Percentiles rank a stretch among this genome's conserved stretches.
phyloP scores from a whole-genome alignment of 768 basidiomycete species.

The Tulasnella sp. region DNA sequence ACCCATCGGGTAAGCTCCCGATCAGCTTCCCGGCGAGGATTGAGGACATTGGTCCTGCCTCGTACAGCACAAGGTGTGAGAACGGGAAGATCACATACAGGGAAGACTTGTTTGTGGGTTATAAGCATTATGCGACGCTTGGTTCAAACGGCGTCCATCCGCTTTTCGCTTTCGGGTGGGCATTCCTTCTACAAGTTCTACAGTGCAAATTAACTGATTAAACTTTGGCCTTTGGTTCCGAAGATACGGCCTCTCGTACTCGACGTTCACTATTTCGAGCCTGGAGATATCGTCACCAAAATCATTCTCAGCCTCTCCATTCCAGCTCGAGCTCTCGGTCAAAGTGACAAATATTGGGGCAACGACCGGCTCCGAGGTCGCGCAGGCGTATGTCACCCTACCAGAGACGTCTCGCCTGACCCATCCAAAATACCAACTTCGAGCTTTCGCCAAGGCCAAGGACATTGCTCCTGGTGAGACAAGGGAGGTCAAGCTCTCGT shows the following conservation, averaged over 20 bases:
- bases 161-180: conserved; percentile 65
- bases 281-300: conserved; percentile 38
- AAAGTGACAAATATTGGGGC: conserved; percentile 48
- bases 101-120: conserved; percentile 65
- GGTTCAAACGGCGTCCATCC: conserved; percentile 46
- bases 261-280: conserved; percentile 48
- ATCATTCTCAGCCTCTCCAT: conserved; percentile 10
- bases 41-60: conserved; percentile 49
- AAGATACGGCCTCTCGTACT: conserved; percentile 65
- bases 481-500: conserved; percentile 24
- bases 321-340: conserved; percentile 34
- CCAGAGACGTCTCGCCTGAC: conserved; percentile 34
- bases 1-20: conserved; percentile 48
- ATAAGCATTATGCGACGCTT: conserved; percentile 60
- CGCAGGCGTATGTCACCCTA: conserved; percentile 55
- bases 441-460: conserved; percentile 35
- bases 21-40: conserved; percentile 43
- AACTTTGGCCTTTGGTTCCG: conserved; percentile 1
- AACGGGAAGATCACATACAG: conserved; percentile 58
- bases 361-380: conserved; percentile 47
- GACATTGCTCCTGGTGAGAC: conserved; percentile 27
- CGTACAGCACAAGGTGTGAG: conserved; percentile 49
- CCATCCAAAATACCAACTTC: conserved; percentile 52
- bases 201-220: background rate
- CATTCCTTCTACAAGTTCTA: background rate